phyloP scores from a whole-genome alignment of 371 early-diverging fungal species.

The Pancytospora philotis region DNA sequence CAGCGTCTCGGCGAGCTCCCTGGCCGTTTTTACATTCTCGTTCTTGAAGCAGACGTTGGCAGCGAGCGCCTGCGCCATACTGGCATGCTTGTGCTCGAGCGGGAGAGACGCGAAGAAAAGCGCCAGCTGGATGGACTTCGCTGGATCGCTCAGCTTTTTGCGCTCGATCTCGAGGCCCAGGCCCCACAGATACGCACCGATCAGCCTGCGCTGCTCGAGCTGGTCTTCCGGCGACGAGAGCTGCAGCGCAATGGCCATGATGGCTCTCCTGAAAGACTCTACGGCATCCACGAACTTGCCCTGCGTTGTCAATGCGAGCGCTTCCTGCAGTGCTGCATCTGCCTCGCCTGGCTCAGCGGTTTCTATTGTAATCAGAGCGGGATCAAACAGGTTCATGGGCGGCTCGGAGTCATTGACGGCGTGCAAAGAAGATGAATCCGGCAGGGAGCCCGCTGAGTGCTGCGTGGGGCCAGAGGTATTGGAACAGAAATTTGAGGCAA shows the following conservation, averaged over 20 bases:
- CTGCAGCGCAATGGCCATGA: conserved; percentile 6
- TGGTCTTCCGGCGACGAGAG: neutral
- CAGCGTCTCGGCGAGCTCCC: conserved; percentile 30
- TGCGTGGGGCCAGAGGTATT: too few relatives aligned
- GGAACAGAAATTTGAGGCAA: too few relatives aligned
- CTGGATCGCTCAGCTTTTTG: conserved; percentile 27
- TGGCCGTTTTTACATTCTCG: conserved; percentile 44
- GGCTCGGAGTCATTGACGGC: neutral
- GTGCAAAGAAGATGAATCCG: too few relatives aligned
- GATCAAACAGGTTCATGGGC: neutral
- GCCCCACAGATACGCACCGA: conserved; percentile 45
- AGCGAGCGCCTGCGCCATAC: conserved; percentile 19
- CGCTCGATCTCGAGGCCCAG: conserved; percentile 41
- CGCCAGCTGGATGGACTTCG: conserved; percentile 35
- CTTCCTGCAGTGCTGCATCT: conserved; percentile 9
- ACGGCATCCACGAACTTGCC: conserved; percentile 36
- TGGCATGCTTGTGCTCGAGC: conserved; percentile 33
- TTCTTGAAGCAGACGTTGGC: conserved; percentile 45
- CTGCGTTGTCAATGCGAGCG: conserved; percentile 16
- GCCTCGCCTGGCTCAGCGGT: neutral
- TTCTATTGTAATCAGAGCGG: neutral
- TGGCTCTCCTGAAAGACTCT: conserved; percentile 25
- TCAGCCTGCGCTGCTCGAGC: conserved; percentile 3
- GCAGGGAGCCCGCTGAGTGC: too few relatives aligned
- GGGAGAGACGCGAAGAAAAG: conserved; percentile 43